phyloP scores from a whole-genome alignment of 306 rosid species.

The Myrica gale region DNA sequence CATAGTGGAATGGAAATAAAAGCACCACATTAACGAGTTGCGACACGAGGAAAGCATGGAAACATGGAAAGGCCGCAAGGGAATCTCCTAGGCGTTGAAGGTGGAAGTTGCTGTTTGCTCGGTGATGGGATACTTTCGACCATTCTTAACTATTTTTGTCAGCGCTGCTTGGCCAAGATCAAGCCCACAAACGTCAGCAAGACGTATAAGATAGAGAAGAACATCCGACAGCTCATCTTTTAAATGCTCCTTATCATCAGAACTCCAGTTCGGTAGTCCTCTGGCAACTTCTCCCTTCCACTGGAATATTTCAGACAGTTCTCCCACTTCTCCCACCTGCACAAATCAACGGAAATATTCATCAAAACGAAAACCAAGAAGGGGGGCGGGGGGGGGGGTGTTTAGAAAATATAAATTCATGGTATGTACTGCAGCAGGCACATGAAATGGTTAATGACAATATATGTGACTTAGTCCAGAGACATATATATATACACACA shows the following conservation, averaged over 20 bases:
- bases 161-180: constrained; percentile 84
- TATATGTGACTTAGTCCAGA: background rate
- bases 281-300: constrained; percentile 87
- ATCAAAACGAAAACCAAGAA: background rate
- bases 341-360: constrained; percentile 10
- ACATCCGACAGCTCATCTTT: constrained; percentile 84
- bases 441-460: background rate
- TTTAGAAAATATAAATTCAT: background rate
- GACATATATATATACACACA: background rate
- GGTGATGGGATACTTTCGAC: constrained; percentile 55
- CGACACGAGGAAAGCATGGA: too few relatives aligned
- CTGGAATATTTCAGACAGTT: constrained; percentile 70
- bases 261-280: constrained; percentile 72
- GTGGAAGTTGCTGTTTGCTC: constrained; percentile 33
- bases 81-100: constrained; percentile 17
- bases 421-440: too few relatives aligned
- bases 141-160: constrained; percentile 60
- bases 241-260: constrained; percentile 68
- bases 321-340: constrained; percentile 85
- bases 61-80: background rate
- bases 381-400: background rate
- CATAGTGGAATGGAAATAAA: too few relatives aligned
- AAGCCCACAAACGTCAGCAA: constrained; percentile 71
- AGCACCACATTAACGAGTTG: too few relatives aligned
- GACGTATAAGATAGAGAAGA: constrained; percentile 61